Percentiles rank a stretch among this genome's conserved stretches.
Conservation (phyloP, 257 asterid species). For the Paulownia fortunei region DNA sequence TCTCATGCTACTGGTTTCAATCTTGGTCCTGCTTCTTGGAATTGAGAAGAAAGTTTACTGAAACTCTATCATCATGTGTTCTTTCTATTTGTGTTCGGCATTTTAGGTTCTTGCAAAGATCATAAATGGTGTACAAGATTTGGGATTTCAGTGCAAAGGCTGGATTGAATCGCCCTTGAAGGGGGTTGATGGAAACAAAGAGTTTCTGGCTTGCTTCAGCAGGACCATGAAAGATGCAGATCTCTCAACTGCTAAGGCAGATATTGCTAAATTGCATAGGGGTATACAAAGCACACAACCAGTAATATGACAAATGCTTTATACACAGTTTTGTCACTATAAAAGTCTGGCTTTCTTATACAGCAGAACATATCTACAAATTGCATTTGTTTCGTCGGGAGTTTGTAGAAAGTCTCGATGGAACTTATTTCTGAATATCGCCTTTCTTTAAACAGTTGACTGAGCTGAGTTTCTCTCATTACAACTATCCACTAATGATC, state of each 20-base stretch:
- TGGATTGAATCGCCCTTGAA: conserved; percentile 94
- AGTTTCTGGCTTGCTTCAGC: conserved; percentile 76
- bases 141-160: conserved; percentile 81
- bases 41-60: neutral
- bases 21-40: neutral
- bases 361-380: neutral
- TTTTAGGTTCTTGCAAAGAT: conserved; percentile 78
- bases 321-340: neutral
- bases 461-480: neutral
- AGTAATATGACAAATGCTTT: neutral
- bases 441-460: neutral
- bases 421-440: neutral
- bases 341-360: neutral
- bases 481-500: no score
- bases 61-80: neutral
- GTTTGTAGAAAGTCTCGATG: neutral
- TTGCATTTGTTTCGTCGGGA: neutral
- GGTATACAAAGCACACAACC: conserved; percentile 6
- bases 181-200: conserved; percentile 97
- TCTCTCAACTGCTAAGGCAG: conserved; percentile 31
- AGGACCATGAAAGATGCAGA: conserved; percentile 38
- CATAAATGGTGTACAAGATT: conserved; percentile 73
- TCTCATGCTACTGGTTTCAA: neutral
- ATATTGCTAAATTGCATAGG: conserved; percentile 40
- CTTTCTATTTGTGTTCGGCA: neutral